Conservation (phyloP, 306 rosid species). For the Rosa persica region DNA sequence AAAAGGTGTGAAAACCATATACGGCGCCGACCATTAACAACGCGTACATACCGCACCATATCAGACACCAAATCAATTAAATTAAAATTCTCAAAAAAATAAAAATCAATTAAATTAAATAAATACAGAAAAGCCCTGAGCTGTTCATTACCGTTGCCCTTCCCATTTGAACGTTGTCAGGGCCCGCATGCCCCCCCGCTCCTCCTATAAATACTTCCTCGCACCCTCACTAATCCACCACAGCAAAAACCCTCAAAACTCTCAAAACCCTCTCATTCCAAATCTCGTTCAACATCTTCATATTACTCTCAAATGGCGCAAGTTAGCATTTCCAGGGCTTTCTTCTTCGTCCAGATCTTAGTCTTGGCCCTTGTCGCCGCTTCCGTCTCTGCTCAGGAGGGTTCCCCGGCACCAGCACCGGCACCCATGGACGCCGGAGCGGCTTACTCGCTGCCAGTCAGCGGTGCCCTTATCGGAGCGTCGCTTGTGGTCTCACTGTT, state of each 20-base stretch:
- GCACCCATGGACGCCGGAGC: conserved; percentile 22
- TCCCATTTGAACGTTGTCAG: background rate
- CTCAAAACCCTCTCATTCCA: background rate
- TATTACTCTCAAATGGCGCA: conserved; percentile 13
- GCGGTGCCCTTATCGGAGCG: conserved; percentile 15
- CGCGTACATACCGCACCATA: no score
- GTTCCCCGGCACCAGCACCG: background rate
- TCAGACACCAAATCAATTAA: background rate
- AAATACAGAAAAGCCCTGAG: background rate
- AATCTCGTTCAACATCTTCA: background rate
- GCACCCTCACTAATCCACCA: background rate
- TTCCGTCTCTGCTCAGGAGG: conserved; percentile 19
- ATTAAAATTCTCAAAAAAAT: no score
- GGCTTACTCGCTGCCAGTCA: conserved; percentile 12
- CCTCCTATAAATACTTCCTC: background rate
- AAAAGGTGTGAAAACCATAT: background rate
- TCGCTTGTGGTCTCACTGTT: conserved; percentile 20
- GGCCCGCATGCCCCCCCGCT: conserved; percentile 20
- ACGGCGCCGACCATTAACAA: background rate
- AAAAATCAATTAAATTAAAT: background rate
- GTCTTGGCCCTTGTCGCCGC: conserved; percentile 14
- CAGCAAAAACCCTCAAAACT: background rate
- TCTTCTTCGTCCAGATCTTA: conserved; percentile 19
- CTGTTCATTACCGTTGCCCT: conserved; percentile 28
- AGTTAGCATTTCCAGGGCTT: conserved; percentile 14